Conservation (phyloP, 345 rosid genomes). For the Dovyalis caffra region DNA sequence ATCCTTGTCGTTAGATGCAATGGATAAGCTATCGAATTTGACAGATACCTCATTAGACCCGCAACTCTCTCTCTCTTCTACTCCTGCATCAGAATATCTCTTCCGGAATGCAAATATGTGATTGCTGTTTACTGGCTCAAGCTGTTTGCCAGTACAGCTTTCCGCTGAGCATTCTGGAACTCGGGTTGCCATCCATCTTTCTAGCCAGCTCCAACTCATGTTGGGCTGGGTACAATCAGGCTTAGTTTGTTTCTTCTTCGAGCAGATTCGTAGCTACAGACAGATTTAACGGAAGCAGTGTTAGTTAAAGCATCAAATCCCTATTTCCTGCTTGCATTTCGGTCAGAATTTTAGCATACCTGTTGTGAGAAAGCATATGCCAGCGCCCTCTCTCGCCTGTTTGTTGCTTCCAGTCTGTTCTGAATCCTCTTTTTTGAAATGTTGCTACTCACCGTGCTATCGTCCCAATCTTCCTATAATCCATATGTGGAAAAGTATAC, state of each 20-base stretch:
- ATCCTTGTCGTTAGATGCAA: constrained; percentile 20
- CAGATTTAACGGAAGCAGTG: background rate
- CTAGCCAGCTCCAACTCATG: constrained; percentile 83
- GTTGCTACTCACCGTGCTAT: constrained; percentile 81
- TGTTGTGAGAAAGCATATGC: constrained; percentile 93
- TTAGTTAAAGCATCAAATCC: background rate
- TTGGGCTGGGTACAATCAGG: constrained; percentile 40
- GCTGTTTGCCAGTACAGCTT: constrained; percentile 26
- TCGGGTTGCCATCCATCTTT: constrained; percentile 91
- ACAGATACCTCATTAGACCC: constrained; percentile 76
- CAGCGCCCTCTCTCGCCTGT: constrained; percentile 77
- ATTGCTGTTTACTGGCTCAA: constrained; percentile 26
- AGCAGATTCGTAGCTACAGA: constrained; percentile 61
- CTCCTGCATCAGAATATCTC: constrained; percentile 37
- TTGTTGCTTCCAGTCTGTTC: constrained; percentile 67
- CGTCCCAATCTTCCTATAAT: constrained; percentile 87
- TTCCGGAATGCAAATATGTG: constrained; percentile 24
- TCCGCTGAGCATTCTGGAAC: constrained; percentile 46
- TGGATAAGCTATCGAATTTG: constrained; percentile 43
- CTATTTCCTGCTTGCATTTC: background rate
- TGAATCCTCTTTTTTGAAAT: constrained; percentile 60
- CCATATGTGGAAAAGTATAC: background rate
- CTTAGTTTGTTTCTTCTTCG: constrained; percentile 54
- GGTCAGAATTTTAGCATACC: constrained; percentile 35
- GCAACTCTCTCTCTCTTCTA: constrained; percentile 80